Base-by-base conservation (phyloP, 2,329 filamentous ascomycete species). In the Pseudogymnoascus verrucosus region DNA sequence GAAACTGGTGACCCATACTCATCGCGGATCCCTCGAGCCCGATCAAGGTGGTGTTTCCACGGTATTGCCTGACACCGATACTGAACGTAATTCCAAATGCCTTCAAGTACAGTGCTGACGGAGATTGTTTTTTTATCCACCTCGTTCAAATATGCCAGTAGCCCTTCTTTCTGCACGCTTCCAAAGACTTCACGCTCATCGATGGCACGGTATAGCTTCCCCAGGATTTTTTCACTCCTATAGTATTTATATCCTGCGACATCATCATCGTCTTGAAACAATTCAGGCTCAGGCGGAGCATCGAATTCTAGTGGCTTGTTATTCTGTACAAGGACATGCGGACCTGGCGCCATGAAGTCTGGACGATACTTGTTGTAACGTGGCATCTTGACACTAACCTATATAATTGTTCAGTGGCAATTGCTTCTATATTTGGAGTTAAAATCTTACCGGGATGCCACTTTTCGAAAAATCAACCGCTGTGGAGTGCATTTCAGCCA, bases 381-480 rank as follows among this genome's bases (percentile, higher is more conserved):
- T 3, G 70, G 71, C 28, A 72, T 63, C 59, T 40, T 61, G 19
- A 14, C 21, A 19, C 12, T 23, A 21, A 61, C 59, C 59, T 61
- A 61, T 39, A 23, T 14, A 26, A 28, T 34, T n/a, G 14, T 23
- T 21, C 61, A 40, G 23, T n/a, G 21, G 28, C 26, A 63, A 21
- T 44, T 4, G 21, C 21, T 57, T 37, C 11, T 14, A 37, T 37
- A 14, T 14, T 37, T 28, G 4, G 61, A 34, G 19, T 6, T 36
- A 3, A 26, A 60, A 28, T 63, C 61, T 74, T 5, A 86, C 84
- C 0, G 80, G 73, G 26, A 88, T 84, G 0, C 90, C 90, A 0
- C 88, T 89, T 74, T 91, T 91, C 2, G 88, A 89, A 68, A 89
- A 91, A 72, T 91, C 89, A 0, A 91, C 89, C 0, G 87, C 89